Evolutionary conservation across 2,329 filamentous ascomycete species (phyloP), one percentile per base, ranked within the genome.

Genomic region (Ceratocystis cubensis): DNA sequence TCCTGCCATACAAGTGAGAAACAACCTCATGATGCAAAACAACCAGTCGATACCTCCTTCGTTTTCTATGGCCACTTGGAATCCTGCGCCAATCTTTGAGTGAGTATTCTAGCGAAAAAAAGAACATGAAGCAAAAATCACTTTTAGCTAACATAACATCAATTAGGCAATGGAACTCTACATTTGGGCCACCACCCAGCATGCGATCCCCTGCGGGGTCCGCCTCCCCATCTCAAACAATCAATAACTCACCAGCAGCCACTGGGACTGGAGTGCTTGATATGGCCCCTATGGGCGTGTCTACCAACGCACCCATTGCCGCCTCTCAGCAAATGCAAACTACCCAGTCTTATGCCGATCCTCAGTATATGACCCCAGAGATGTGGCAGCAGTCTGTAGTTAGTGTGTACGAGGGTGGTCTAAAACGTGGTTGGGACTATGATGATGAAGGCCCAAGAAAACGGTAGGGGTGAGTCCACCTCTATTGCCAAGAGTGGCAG

Each of bases 31-130:
- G 57, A 67, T 70, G 50, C 62, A 44, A 25, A 78, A 84, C 69
- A 73, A 78, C 48, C 78, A 82, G 68, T 78, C 80, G 57, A 79
- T 89, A 74, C 77, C 82, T 59, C 75, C 89, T 72, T 78, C 84
- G 70, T 17, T 59, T 5, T 37, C 66, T 1, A 64, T 63, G 48
- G 15, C 82, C 28, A 78, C 81, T 66, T 96, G 91, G 91, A 95
- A 96, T 72, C 92, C 91, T 28, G 84, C 88, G 41, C 84, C 88
- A 68, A 91, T 96, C 70, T 93, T 96, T 81, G 89, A 93, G 91
- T 96, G 83, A 81, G 89, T 83, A 53, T 64, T 10, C 10, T 4
- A 41, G 37, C 37, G 37, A 37, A 37, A 41, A 25, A 37, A 22
- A 10, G 4, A 20, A 17, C 13, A 44, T 45, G 4, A 37, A 45